A percentile compares a stretch with the other conserved stretches of the same genome.
phyloP scores from a whole-genome alignment of 495 filamentous ascomycete genomes.

The Oidiodendron maius region DNA sequence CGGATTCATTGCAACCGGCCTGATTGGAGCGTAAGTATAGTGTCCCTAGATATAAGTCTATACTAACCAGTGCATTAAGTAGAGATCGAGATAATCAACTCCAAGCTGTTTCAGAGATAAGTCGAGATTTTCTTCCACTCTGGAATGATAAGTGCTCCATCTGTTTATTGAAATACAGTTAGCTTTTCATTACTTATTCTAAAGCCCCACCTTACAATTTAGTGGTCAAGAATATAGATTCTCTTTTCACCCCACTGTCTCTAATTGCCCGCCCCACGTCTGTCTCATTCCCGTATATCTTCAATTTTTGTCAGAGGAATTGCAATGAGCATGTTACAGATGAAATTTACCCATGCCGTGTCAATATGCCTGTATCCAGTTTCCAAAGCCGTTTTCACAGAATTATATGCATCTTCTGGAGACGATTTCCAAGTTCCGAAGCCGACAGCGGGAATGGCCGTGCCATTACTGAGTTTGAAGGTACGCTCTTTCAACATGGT shows the following conservation, averaged over 20 bases:
- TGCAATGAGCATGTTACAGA: no score
- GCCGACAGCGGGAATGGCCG: slow-evolving; percentile 66
- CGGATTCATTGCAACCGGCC: background rate
- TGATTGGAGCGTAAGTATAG: slow-evolving; percentile 7
- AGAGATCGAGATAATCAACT: slow-evolving; percentile 75
- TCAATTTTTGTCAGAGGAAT: no score
- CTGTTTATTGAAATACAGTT: slow-evolving; percentile 78
- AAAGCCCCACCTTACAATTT: no score
- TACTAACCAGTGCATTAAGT: slow-evolving; percentile 74
- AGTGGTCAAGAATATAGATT: no score
- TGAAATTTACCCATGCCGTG: slow-evolving; percentile 44
- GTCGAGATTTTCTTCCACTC: slow-evolving; percentile 60
- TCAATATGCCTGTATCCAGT: slow-evolving; percentile 59
- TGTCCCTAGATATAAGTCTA: slow-evolving; percentile 59
- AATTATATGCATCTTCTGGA: slow-evolving; percentile 48
- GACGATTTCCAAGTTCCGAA: slow-evolving; percentile 74
- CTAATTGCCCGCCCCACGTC: slow-evolving; percentile 45
- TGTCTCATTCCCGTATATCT: slow-evolving; percentile 52
- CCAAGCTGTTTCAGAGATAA: slow-evolving; percentile 61
- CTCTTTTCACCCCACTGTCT: slow-evolving; percentile 50
- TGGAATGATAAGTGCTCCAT: slow-evolving; percentile 68
- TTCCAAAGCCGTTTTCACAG: slow-evolving; percentile 48
- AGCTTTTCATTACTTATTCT: no score
- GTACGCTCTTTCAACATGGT: slow-evolving; percentile 28
- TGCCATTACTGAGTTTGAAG: slow-evolving; percentile 69